These are phyloP conservation scores for Rhizopogon sp. DNA, from an alignment of 768 basidiomycete genomes.

Conservation along the genomic window DNA sequence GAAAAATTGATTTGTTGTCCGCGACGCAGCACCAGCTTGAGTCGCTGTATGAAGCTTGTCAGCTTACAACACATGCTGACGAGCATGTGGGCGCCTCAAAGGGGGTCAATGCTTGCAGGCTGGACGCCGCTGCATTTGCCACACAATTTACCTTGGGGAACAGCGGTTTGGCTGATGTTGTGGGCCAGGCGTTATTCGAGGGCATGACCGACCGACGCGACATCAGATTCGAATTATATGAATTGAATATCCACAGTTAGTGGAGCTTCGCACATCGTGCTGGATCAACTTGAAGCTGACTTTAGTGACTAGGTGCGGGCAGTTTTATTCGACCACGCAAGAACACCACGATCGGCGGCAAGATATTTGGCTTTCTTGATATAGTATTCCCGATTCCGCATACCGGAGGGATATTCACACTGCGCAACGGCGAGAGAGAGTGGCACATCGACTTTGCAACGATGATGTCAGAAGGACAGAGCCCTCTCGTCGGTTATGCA, in stretches of 20 bases:
- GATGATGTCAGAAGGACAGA: conserved; percentile 6
- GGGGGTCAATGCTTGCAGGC: conserved; percentile 39
- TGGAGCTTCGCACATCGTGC: not conserved
- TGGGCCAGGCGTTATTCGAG: conserved; percentile 17
- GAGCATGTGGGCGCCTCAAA: conserved; percentile 33
- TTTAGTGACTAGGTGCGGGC: conserved; percentile 25
- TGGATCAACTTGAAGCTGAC: too few relatives aligned
- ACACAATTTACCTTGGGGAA: conserved; percentile 25
- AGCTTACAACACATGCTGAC: conserved; percentile 35
- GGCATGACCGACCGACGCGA: conserved; percentile 11
- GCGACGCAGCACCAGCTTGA: conserved; percentile 4
- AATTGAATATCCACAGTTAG: conserved; percentile 43
- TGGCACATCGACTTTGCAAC: conserved; percentile 34
- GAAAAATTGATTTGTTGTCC: not conserved
- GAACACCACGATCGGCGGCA: conserved; percentile 39
- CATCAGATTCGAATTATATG: conserved; percentile 35
- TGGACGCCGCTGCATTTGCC: conserved; percentile 33
- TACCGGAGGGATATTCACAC: conserved; percentile 37
- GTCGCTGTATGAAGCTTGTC: conserved; percentile 29
- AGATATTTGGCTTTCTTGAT: conserved; percentile 50
- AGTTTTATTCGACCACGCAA: conserved; percentile 48
- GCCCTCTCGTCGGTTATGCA: conserved; percentile 28
- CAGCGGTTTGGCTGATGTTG: conserved; percentile 22
- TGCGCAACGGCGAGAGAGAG: conserved; percentile 29
- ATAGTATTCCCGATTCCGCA: conserved; percentile 43